phyloP scores from a whole-genome alignment of 306 rosid genomes.

The Prosopis cineraria region DNA sequence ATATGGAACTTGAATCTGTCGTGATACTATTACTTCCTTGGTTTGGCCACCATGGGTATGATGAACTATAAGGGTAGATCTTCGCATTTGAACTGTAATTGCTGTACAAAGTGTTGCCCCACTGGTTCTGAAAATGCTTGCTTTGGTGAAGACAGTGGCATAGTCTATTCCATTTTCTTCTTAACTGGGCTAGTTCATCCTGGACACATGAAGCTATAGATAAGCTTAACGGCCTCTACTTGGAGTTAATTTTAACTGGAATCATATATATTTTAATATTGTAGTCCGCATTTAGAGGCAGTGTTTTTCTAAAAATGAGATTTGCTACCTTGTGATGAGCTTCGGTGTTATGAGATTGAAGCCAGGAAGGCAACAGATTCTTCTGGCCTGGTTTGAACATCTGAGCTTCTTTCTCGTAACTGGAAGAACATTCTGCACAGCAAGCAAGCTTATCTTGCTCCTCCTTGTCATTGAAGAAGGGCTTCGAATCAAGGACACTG shows the following conservation, averaged over 20 bases:
- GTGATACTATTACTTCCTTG: constrained; percentile 37
- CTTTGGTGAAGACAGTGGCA: constrained; percentile 70
- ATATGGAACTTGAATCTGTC: constrained; percentile 61
- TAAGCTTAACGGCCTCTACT: background rate
- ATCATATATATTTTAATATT: background rate
- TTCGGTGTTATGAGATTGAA: constrained; percentile 69
- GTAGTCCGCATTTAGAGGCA: background rate
- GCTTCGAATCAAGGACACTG: constrained; percentile 74
- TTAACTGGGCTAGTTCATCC: constrained; percentile 65
- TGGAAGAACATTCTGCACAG: constrained; percentile 76
- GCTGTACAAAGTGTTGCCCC: constrained; percentile 40
- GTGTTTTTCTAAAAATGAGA: background rate
- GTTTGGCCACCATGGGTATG: constrained; percentile 66
- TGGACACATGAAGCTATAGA: constrained; percentile 26
- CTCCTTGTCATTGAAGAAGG: constrained; percentile 53
- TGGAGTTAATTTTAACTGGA: background rate
- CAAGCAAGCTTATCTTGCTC: constrained; percentile 56
- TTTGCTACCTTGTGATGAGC: constrained; percentile 68
- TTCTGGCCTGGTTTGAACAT: constrained; percentile 64
- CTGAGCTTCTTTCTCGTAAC: constrained; percentile 77
- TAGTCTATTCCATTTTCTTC: constrained; percentile 74
- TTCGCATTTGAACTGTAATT: constrained; percentile 43
- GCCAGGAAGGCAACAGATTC: constrained; percentile 85
- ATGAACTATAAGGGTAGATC: constrained; percentile 55
- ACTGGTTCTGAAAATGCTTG: constrained; percentile 49